Conservation (phyloP, 371 early-diverging fungal species). For the Mortierella sp. region DNA sequence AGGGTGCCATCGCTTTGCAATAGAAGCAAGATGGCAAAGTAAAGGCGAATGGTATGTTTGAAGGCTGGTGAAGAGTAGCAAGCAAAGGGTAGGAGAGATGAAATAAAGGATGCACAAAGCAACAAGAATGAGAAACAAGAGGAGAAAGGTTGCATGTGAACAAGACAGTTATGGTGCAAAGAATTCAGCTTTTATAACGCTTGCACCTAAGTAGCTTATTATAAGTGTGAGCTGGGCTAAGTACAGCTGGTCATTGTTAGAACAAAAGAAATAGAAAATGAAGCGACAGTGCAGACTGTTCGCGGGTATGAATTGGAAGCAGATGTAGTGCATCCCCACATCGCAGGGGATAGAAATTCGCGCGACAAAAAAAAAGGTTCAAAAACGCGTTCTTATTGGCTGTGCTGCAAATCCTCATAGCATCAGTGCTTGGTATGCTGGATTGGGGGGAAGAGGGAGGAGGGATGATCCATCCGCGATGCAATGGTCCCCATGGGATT, state of each 20-base stretch:
- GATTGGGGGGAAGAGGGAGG: not conserved
- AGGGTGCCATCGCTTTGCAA: conserved; percentile 19
- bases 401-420: not conserved
- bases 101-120: not conserved
- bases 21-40: not conserved
- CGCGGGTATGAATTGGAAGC: not conserved
- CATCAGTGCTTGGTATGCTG: not conserved
- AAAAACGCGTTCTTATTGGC: not conserved
- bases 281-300: not conserved
- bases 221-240: not conserved
- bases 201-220: not conserved
- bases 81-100: not conserved
- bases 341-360: no score
- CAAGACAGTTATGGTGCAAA: not conserved
- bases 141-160: not conserved
- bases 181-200: not conserved
- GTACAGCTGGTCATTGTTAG: not conserved
- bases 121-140: not conserved
- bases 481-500: not conserved
- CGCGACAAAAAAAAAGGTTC: not conserved
- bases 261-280: not conserved
- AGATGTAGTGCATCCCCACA: no score
- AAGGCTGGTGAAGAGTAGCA: not conserved
- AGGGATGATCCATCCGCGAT: not conserved
- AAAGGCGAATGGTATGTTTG: not conserved